These are phyloP conservation scores for Venturia asperata DNA, from an alignment of 2,329 filamentous ascomycete species.

Conservation along the genomic window DNA sequence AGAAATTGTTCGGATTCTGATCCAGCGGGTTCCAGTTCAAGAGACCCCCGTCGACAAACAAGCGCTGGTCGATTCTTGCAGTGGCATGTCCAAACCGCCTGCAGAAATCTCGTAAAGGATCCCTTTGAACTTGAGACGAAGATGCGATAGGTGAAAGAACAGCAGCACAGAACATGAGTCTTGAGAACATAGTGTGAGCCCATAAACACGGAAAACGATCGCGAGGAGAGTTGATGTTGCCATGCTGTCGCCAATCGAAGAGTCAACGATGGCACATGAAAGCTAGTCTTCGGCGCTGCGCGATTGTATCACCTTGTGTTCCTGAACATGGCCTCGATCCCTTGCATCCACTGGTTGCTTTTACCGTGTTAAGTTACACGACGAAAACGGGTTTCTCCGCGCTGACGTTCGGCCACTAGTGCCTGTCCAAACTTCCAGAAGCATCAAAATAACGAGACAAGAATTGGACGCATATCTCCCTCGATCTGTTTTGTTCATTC, in stretches of 20 bases:
- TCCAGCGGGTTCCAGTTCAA: slow-evolving; percentile 49
- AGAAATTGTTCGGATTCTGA: slow-evolving; percentile 45
- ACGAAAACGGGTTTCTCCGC: slow-evolving; percentile 6
- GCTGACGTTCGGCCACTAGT: background rate
- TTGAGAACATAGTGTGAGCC: background rate
- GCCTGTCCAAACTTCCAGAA: background rate
- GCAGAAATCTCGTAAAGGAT: slow-evolving; percentile 20
- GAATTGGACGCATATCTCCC: background rate
- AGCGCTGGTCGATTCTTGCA: slow-evolving; percentile 48
- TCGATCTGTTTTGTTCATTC: too few relatives aligned
- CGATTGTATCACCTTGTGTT: slow-evolving; percentile 6
- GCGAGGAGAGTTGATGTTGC: background rate
- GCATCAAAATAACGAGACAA: background rate
- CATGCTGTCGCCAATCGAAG: background rate
- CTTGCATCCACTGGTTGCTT: background rate
- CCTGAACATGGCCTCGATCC: background rate
- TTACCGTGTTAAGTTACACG: slow-evolving; percentile 8
- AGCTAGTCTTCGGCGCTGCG: background rate
- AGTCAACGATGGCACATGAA: slow-evolving; percentile 3
- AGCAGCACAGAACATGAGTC: background rate
- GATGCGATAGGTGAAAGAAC: background rate
- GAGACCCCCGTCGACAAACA: slow-evolving; percentile 58
- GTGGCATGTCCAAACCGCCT: slow-evolving; percentile 47
- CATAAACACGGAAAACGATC: background rate
- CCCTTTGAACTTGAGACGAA: slow-evolving; percentile 16